Percentiles rank a stretch among this genome's conserved stretches.
Conservation (phyloP, 2,329 filamentous ascomycete species). For the Sarocladium brachiariae region DNA sequence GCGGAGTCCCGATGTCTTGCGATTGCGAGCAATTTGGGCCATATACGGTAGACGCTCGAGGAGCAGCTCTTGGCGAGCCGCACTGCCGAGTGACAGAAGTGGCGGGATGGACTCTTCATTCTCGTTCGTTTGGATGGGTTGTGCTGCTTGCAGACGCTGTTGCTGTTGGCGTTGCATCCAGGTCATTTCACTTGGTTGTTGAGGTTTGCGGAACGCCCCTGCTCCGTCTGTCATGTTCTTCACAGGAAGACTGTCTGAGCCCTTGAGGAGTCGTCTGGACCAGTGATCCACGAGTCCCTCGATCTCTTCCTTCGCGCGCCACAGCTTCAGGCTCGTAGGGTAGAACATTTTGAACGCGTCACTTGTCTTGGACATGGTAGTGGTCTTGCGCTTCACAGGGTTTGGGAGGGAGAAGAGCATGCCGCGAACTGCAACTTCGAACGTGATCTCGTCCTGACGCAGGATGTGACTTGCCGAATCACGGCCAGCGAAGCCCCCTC, state of each 20-base stretch:
- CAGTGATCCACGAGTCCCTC: constrained; percentile 66
- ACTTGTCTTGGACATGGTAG: constrained; percentile 33
- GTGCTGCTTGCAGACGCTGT: constrained; percentile 10
- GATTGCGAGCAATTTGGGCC: constrained; percentile 52
- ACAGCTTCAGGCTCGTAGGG: constrained; percentile 75
- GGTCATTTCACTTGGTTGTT: constrained; percentile 21
- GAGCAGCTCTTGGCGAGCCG: constrained; percentile 66
- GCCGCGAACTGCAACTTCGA: constrained; percentile 83
- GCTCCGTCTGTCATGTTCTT: constrained; percentile 38
- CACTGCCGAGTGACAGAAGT: constrained; percentile 54
- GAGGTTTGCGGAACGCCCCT: constrained; percentile 40
- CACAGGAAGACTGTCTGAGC: constrained; percentile 34
- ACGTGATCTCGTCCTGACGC: constrained; percentile 89
- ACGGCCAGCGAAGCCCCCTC: constrained; percentile 45
- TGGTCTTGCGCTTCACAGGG: constrained; percentile 68
- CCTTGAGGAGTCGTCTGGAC: constrained; percentile 53
- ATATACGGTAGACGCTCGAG: constrained; percentile 86
- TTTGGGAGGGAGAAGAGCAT: constrained; percentile 77
- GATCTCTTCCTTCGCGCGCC: constrained; percentile 77
- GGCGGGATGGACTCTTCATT: constrained; percentile 23
- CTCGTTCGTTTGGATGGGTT: constrained; percentile 2
- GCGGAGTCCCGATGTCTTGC: constrained; percentile 31
- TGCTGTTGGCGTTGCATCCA: constrained; percentile 30
- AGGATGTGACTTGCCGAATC: constrained; percentile 64
- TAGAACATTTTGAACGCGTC: constrained; percentile 90